Evolutionary conservation across 352 stramenopile species (phyloP).

Genomic region (Phytophthora meadii): DNA sequence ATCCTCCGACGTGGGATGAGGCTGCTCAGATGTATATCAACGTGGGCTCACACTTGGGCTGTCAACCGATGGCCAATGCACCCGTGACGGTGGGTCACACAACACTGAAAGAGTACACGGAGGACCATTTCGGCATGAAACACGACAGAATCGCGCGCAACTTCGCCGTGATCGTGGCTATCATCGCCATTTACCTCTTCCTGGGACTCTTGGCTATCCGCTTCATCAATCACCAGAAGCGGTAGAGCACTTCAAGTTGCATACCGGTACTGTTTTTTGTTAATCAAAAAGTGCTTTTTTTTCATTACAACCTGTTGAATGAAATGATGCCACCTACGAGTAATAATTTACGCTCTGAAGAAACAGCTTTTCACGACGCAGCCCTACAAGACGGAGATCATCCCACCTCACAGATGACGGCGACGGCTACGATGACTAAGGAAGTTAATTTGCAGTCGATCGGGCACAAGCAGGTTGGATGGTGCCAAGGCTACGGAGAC

Average conservation of each 20-base stretch:
- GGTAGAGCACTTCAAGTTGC: conserved; percentile 2
- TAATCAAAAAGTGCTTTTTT: no score
- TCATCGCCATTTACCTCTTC: conserved; percentile 37
- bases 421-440: no score
- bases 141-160: conserved; percentile 36
- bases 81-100: conserved; percentile 28
- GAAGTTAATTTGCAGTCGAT: no score
- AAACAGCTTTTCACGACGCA: no score
- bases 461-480: no score
- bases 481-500: no score
- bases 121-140: conserved; percentile 28
- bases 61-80: conserved; percentile 27
- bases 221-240: conserved; percentile 43
- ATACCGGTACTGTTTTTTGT: no score
- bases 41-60: conserved; percentile 31
- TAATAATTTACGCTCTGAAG: no score
- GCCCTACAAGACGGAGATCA: no score
- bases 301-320: no score
- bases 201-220: conserved; percentile 34
- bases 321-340: no score
- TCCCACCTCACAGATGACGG: no score
- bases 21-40: conserved; percentile 13
- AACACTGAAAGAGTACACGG: conserved; percentile 31
- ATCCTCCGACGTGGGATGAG: conserved; percentile 29
- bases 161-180: conserved; percentile 34